Evolutionary conservation across 2,329 filamentous ascomycete species (phyloP), one percentile per base, ranked within the genome.

Genomic region (Hypomyces perniciosus): DNA sequence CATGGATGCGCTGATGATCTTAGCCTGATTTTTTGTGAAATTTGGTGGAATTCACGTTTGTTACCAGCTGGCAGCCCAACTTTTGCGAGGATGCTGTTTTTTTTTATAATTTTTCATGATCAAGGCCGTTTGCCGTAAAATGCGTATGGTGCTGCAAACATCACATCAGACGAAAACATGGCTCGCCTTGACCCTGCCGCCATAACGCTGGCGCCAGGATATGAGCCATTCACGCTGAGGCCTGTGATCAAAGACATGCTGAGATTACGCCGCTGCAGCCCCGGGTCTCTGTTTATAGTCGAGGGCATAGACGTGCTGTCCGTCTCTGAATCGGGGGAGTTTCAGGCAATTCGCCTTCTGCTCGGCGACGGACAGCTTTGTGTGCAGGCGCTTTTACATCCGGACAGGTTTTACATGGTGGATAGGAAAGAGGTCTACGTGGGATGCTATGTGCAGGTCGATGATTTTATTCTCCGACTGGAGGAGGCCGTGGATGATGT

Each of bases 361-460:
- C 69, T 81, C 0, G 74, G 77, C 35, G 78, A 81, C 55, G 77
- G 78, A 1, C 68, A 74, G 57, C 61, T 79, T 4, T 80, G 75
- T 55, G 69, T 81, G n/a, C 78, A 81, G 59, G 76, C 76, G 0
- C 61, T 81, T 6, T 60, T 80, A 39, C 62, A 64, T 6, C 63
- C 69, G 1, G 69, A 70, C 43, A 68, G 76, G 63, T 76, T 80
- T 46, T 67, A 69, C 4, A 70, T 77, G n/a, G 66, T 79, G 7
- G 70, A 77, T 38, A 61, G 59, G 1, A 71, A 69, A 2, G 68
- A 72, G n/a, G 57, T 81, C 34, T 64, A 63, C 4, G 65, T 74
- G 8, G 78, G 78, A 1, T 72, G 70, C 39, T 79, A 78, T 56
- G 69, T 81, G 26, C 69, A 68, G 35, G 58, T 78, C n/a, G 68